Percentiles rank a stretch among this genome's conserved stretches.
Conservation (phyloP, 2,329 filamentous ascomycete species). For the Colletotrichum sp. region DNA sequence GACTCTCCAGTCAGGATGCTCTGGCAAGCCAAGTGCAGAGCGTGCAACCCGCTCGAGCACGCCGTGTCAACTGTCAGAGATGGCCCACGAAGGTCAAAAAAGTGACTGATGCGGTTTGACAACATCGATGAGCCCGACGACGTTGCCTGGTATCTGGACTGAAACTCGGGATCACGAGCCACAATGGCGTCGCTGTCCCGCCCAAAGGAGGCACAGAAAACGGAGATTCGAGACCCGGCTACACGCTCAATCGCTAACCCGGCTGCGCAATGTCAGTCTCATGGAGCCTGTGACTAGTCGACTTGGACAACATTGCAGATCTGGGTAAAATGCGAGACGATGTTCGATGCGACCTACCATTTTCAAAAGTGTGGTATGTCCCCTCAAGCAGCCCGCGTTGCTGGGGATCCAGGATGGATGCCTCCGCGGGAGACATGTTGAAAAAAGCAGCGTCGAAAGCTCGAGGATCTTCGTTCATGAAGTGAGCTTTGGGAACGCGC, state of each 20-base stretch:
- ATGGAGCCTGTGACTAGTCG: background rate
- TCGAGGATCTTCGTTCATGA: background rate
- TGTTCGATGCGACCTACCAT: constrained; percentile 35
- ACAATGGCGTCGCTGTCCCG: constrained; percentile 40
- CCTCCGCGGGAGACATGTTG: constrained; percentile 5
- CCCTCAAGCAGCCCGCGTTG: constrained; percentile 54
- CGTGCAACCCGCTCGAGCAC: constrained; percentile 59
- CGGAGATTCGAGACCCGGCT: constrained; percentile 46
- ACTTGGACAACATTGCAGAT: background rate
- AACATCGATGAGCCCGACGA: constrained; percentile 41
- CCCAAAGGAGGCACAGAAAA: constrained; percentile 55
- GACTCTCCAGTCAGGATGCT: constrained; percentile 49
- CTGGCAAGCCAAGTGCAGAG: constrained; percentile 56
- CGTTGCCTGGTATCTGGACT: constrained; percentile 39
- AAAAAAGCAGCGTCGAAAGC: constrained; percentile 9
- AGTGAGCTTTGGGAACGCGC: background rate
- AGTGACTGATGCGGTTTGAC: constrained; percentile 59
- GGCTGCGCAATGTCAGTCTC: constrained; percentile 30
- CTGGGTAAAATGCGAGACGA: background rate
- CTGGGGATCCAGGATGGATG: constrained; percentile 47
- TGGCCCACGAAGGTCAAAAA: constrained; percentile 58
- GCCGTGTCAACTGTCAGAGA: constrained; percentile 64
- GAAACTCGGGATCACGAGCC: constrained; percentile 26
- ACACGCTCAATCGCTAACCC: constrained; percentile 46
- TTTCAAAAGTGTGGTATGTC: constrained; percentile 54